Conservation (phyloP, 2,329 filamentous ascomycete species). For the Colletotrichum karsti region DNA sequence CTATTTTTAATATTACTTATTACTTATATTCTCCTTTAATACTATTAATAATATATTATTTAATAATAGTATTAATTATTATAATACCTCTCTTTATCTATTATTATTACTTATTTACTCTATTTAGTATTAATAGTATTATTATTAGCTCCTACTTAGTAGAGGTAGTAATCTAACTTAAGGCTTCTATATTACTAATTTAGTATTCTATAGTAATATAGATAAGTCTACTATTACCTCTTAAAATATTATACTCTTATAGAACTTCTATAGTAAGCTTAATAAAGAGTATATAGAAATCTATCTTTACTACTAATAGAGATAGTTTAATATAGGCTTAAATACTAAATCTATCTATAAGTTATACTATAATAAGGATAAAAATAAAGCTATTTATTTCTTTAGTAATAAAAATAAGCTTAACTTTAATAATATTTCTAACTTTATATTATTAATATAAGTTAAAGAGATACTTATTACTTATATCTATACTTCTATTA, state of each 20-base stretch:
- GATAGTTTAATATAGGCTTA: background rate
- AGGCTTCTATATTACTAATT: too few relatives aligned
- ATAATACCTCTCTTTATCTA: background rate
- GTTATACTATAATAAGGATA: background rate
- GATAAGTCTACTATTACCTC: too few relatives aligned
- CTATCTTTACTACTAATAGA: too few relatives aligned
- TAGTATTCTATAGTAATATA: background rate
- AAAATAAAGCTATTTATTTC: background rate
- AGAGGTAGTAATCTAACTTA: background rate
- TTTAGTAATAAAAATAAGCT: background rate
- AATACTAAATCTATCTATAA: background rate
- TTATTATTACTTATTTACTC: too few relatives aligned
- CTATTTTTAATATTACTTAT: background rate
- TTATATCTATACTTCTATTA: too few relatives aligned
- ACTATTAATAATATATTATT: background rate
- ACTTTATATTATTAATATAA: too few relatives aligned
- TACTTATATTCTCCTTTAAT: too few relatives aligned
- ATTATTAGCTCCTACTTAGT: background rate
- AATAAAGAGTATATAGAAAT: background rate
- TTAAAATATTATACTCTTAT: background rate
- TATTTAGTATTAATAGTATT: background rate
- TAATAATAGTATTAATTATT: background rate
- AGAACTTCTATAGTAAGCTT: background rate
- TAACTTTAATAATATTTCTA: background rate
- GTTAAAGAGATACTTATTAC: too few relatives aligned